Evolutionary conservation across 148 eudicot genomes (phyloP), one percentile per base, ranked within the genome.

Genomic region (Fallopia convolvulus): DNA sequence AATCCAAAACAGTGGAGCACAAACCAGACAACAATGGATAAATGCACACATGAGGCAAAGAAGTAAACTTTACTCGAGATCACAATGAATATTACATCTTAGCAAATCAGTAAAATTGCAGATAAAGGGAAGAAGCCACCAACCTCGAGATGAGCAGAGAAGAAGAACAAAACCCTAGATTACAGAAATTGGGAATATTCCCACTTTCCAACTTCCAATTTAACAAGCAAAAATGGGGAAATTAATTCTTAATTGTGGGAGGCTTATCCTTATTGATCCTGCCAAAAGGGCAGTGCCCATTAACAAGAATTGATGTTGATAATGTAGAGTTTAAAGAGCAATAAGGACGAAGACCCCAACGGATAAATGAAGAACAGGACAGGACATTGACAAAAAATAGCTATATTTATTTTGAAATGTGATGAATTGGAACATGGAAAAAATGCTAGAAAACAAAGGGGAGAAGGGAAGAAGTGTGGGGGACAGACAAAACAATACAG

Each of bases 131-230:
- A 17, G 17, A 14, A n/a, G 44, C 30, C 11, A 15, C 72, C 15
- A 68, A 68, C 72, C 72, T 39, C 21, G 33, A 61, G 36, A 26
- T 11, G 33, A 61, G 68, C 68, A 68, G 12, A 68, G 21, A 68
- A 13, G 70, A 26, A 63, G 39, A 63, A 26, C 4, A 63, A 30
- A 63, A 26, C 70, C 72, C 72, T 68, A 68, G 72, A 68, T 68
- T 42, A 36, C 46, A 68, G 72, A 15, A 7, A 4, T 52, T 15
- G 1, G 58, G 58, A 52, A 52, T 52, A 52, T 52, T 52, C 58
- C 58, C 58, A 44, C 47, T 9, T 52, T 52, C 58, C 5, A 52
- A 15, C n/a, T 14, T 11, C 58, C 58, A 52, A 17, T 5, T 52
- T n/a, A 17, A 52, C 58, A 52, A 13, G 17, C 1, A 52, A 52